Conservation (phyloP, 163 green algal genomes). For the Chloromonas sp. region DNA sequence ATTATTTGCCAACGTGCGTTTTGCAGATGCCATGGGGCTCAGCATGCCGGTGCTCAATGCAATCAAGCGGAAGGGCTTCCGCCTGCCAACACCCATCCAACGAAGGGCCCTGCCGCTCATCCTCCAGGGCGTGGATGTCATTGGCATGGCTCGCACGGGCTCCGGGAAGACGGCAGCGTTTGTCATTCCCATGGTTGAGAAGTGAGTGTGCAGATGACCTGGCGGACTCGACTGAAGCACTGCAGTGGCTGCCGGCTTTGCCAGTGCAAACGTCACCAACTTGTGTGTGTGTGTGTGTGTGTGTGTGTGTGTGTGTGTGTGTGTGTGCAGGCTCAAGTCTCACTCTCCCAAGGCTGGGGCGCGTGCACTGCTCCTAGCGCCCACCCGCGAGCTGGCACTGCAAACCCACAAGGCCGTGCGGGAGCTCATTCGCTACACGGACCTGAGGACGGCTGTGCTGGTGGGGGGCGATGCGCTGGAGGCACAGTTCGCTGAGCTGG, state of each 20-base stretch:
- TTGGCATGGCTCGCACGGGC: slow-evolving; percentile 96
- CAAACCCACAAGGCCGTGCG: slow-evolving; percentile 40
- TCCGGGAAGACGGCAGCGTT: slow-evolving; percentile 98
- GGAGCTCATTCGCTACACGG: slow-evolving; percentile 21
- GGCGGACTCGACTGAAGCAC: neutral
- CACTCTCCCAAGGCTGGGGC: slow-evolving; percentile 72
- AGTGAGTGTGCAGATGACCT: slow-evolving; percentile 10
- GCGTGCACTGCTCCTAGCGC: slow-evolving; percentile 80
- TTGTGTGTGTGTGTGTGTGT: too few species aligned
- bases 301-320: neutral
- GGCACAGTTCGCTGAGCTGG: slow-evolving; percentile 92
- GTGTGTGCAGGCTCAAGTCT: slow-evolving; percentile 48
- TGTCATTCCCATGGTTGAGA: slow-evolving; percentile 89
- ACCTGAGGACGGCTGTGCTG: slow-evolving; percentile 76
- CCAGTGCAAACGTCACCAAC: too few species aligned
- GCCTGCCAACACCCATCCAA: slow-evolving; percentile 96
- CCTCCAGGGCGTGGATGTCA: slow-evolving; percentile 81
- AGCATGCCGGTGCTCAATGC: slow-evolving; percentile 53
- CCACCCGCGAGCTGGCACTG: slow-evolving; percentile 86
- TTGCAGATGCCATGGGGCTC: slow-evolving; percentile 79
- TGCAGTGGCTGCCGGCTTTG: too few species aligned
- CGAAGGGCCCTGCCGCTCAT: slow-evolving; percentile 84
- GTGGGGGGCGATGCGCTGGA: slow-evolving; percentile 96
- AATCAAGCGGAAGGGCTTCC: slow-evolving; percentile 92
- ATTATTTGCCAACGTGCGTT: too few species aligned